phyloP scores from a whole-genome alignment of 2,329 filamentous ascomycete species.

The Helicocarpus griseus region DNA sequence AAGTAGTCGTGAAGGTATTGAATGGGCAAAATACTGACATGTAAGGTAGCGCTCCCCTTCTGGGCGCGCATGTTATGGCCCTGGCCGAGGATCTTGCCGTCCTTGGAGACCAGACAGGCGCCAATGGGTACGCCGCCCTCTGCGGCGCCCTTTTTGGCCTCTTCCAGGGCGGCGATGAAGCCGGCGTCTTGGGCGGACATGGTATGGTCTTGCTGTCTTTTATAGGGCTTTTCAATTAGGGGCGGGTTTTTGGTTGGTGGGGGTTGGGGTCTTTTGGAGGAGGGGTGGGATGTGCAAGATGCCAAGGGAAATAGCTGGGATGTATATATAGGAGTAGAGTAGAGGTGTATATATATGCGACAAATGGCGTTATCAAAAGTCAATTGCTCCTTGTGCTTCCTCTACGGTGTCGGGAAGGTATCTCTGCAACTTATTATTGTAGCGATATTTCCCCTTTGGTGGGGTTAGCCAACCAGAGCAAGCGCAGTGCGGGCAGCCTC shows the following conservation, averaged over 20 bases:
- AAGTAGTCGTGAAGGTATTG: no score
- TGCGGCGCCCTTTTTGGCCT: constrained; percentile 45
- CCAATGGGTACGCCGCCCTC: constrained; percentile 53
- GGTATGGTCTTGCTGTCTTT: background rate
- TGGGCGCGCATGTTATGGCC: constrained; percentile 72
- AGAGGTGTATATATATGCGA: background rate
- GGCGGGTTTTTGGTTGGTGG: background rate
- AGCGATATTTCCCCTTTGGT: background rate
- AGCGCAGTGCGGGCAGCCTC: no score
- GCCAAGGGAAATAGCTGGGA: no score
- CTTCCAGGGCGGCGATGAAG: constrained; percentile 49
- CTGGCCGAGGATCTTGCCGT: constrained; percentile 60
- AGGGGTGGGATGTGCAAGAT: background rate
- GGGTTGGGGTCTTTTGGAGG: background rate
- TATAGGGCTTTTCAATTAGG: background rate
- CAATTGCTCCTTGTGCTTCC: no score
- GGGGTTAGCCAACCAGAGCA: no score
- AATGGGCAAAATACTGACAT: constrained; percentile 42
- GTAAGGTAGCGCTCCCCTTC: constrained; percentile 59
- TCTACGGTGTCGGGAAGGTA: no score
- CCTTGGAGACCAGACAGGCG: constrained; percentile 54
- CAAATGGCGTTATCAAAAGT: no score
- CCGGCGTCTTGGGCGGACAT: constrained; percentile 33
- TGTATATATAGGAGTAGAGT: background rate
- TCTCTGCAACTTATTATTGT: no score